Evolutionary conservation across 495 filamentous ascomycete genomes (phyloP), one percentile per base, ranked within the genome.

Genomic region (Penicillium pancosmium): DNA sequence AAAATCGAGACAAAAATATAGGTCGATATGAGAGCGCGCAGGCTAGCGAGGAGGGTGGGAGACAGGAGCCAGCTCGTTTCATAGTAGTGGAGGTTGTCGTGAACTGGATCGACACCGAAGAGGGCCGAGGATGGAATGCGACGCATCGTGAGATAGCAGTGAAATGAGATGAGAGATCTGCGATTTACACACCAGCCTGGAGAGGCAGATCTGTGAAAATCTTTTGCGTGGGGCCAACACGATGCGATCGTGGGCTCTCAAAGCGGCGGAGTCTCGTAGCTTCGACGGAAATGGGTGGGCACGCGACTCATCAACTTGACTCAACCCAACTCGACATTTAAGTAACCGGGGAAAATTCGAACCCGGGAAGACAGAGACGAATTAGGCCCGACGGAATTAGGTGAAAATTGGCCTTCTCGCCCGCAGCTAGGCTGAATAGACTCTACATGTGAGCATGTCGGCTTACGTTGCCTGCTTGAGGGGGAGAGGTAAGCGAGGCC

Each of bases 31-130:
- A 86, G 58, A 15, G 80, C 81, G 40, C 91, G 87, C 25, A 85
- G 61, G 38, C 59, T 56, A 50, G 83, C 87, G 25, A 92, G 79
- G 3, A 80, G 51, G 52, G 78, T 72, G 0, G 91, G 88, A n/a
- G 87, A 65, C 8, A 95, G 70, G 11, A 91, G 68, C 88, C 89
- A 92, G 5, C 90, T 92, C 13, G 90, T 92, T 67, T 84, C 83
- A 73, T 86, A 91, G 59, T 84, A 85, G 67, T 88, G 78, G 16
- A 75, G 73, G 27, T 79, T 75, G 68, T 91, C 88, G 68, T 79
- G 85, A 44, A 65, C 48, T 3, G 65, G 64, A 55, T 70, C 65
- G 25, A 61, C 71, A 21, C 70, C 65, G 54, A 73, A 64, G 36
- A 77, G 65, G 18, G 44, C 56, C 25, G 65, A 51, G 46, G 60